Evolutionary conservation across 2,329 filamentous ascomycete species (phyloP).

Genomic region (Talaromyces islandicus): DNA sequence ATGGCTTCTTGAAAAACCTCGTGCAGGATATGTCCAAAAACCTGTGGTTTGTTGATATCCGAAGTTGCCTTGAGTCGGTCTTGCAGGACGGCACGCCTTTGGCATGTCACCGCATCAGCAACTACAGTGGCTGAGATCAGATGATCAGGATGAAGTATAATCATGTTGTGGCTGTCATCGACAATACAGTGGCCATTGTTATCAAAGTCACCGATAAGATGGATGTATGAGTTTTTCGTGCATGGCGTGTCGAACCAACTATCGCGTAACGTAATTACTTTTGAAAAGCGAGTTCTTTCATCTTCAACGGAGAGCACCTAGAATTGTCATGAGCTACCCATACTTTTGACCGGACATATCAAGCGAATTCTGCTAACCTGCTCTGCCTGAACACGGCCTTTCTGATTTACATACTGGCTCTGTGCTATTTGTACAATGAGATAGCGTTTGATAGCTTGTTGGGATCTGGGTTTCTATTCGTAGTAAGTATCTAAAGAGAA

Average conservation of each 20-base stretch:
- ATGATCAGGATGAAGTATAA: conserved; percentile 92
- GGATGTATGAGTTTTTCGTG: conserved; percentile 68
- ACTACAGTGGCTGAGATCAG: conserved; percentile 91
- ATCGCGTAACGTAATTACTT: conserved; percentile 69
- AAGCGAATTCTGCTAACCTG: conserved; percentile 53
- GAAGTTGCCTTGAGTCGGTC: conserved; percentile 90
- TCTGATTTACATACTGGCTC: conserved; percentile 60
- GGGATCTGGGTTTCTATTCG: conserved; percentile 60
- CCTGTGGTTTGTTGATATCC: conserved; percentile 69
- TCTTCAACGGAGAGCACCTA: conserved; percentile 77
- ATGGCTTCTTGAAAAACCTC: conserved; percentile 92
- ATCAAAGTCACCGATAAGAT: conserved; percentile 76
- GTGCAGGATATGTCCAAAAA: conserved; percentile 91
- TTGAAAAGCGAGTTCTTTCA: conserved; percentile 62
- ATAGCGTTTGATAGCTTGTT: conserved; percentile 75
- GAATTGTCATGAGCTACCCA: conserved; percentile 2
- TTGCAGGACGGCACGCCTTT: conserved; percentile 84
- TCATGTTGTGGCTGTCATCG: conserved; percentile 75
- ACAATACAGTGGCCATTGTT: conserved; percentile 67
- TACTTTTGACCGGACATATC: neutral
- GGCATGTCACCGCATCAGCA: conserved; percentile 91
- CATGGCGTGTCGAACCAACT: conserved; percentile 82
- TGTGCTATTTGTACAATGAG: conserved; percentile 69
- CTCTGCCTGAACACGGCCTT: conserved; percentile 56
- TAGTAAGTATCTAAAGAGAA: conserved; percentile 40